Conservation (phyloP, 2,329 filamentous ascomycete genomes). For the Sarocladium kiliense region DNA sequence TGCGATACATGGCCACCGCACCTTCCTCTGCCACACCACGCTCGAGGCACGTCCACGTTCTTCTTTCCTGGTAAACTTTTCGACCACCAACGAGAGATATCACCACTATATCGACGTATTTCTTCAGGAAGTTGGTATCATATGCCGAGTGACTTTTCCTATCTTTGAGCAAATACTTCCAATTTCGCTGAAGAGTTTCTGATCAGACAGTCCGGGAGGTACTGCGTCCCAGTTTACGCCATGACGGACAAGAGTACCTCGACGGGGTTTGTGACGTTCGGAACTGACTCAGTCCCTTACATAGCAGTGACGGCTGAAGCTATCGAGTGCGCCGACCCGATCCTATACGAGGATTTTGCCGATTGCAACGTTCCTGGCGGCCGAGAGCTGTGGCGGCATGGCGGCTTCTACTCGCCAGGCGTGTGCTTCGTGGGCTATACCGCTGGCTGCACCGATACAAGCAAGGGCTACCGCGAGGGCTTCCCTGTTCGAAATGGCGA, state of each 20-base stretch:
- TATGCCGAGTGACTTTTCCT: no score
- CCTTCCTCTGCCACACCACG: not conserved
- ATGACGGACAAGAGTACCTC: not conserved
- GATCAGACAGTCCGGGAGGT: no score
- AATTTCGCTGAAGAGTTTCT: no score
- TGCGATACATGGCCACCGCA: not conserved
- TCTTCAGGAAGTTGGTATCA: no score
- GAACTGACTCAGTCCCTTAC: constrained; percentile 12
- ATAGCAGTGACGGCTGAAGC: constrained; percentile 19
- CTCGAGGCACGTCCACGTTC: not conserved
- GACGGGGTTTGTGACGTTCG: not conserved
- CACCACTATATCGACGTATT: no score
- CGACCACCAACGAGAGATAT: no score
- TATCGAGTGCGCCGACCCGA: constrained; percentile 16
- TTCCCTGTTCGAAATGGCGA: constrained; percentile 19
- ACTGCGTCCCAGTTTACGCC: not conserved
- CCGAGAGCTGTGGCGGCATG: constrained; percentile 17
- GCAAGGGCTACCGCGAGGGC: constrained; percentile 9
- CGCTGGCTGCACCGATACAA: constrained; percentile 20
- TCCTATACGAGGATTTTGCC: constrained; percentile 17
- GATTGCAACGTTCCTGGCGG: constrained; percentile 18
- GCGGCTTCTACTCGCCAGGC: constrained; percentile 25
- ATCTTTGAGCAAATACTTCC: no score
- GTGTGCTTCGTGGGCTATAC: constrained; percentile 23
- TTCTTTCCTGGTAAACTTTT: no score